Percentiles rank a stretch among this genome's conserved stretches.
Evolutionary conservation across 192 early-diverging fungal genomes (phyloP).

Genomic region (Coemansia sp.): DNA sequence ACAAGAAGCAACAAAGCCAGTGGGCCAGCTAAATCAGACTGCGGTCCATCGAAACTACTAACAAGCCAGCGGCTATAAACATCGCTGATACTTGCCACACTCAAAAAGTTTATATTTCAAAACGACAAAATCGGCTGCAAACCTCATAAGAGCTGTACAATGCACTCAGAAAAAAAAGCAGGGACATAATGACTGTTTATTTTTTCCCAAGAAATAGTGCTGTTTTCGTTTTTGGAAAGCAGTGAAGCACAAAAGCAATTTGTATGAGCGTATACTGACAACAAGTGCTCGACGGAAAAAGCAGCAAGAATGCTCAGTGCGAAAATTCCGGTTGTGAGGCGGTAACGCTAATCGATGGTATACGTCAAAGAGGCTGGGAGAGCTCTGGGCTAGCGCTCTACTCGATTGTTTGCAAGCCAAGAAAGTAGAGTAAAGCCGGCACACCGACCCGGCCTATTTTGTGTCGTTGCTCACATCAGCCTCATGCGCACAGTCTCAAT

Average conservation of each 20-base stretch:
- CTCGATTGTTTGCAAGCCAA: not conserved
- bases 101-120: slow-evolving; percentile 1
- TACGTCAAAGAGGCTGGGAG: not conserved
- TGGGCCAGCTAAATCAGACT: not conserved
- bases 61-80: not conserved
- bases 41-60: not conserved
- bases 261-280: not conserved
- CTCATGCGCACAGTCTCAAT: not conserved
- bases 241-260: not conserved
- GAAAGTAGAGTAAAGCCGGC: not conserved
- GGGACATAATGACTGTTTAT: not conserved
- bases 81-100: slow-evolving; percentile 1
- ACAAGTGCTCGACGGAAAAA: not conserved
- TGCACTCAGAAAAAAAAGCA: not conserved
- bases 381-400: not conserved
- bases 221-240: not conserved
- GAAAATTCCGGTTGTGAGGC: not conserved
- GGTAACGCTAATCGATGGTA: not conserved
- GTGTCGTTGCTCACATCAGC: not conserved
- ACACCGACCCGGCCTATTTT: not conserved
- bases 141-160: not conserved
- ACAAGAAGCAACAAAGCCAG: not conserved
- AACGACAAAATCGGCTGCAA: not conserved
- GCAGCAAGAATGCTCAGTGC: not conserved
- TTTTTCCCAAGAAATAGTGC: not conserved